Percentiles rank a stretch among this genome's conserved stretches.
These are phyloP conservation scores for Psilocybe cubensis DNA, from an alignment of 768 basidiomycete genomes.

Conservation along the genomic window DNA sequence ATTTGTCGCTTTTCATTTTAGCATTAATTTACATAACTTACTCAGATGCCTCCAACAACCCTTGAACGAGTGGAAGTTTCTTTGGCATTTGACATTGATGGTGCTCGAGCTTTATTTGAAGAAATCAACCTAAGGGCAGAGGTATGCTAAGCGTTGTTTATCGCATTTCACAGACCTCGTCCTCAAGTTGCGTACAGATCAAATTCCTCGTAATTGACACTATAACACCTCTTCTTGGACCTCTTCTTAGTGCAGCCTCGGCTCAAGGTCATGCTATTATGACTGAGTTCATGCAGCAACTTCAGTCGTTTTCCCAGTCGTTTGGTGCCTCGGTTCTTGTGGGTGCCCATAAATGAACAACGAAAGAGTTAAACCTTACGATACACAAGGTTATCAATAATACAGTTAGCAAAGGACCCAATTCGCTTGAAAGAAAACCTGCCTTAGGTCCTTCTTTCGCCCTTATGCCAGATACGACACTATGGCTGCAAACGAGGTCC, in stretches of 20 bases:
- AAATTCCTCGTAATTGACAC: slow-evolving; percentile 64
- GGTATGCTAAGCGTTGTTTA: not conserved
- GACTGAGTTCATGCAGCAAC: slow-evolving; percentile 69
- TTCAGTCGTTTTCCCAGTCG: slow-evolving; percentile 52
- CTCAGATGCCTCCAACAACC: not conserved
- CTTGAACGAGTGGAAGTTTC: slow-evolving; percentile 2
- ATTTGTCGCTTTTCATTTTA: not conserved
- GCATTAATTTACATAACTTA: not conserved
- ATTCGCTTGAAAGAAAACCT: slow-evolving; percentile 52
- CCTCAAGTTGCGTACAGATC: slow-evolving; percentile 25
- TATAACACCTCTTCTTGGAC: slow-evolving; percentile 65
- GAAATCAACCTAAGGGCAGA: not conserved
- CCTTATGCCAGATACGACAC: slow-evolving; percentile 69
- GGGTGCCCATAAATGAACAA: slow-evolving; percentile 22
- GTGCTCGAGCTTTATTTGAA: not conserved
- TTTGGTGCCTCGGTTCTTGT: slow-evolving; percentile 58
- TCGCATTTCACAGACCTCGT: not conserved
- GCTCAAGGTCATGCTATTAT: slow-evolving; percentile 79
- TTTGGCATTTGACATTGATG: not conserved
- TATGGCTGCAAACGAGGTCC: slow-evolving; percentile 60
- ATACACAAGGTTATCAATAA: slow-evolving; percentile 61
- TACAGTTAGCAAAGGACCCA: slow-evolving; percentile 37
- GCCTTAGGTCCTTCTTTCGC: slow-evolving; percentile 79
- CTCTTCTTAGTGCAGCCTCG: slow-evolving; percentile 64
- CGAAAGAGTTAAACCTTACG: not conserved